Evolutionary conservation across 2,329 filamentous ascomycete genomes (phyloP).

Genomic region (Aspergillus tubingensis): DNA sequence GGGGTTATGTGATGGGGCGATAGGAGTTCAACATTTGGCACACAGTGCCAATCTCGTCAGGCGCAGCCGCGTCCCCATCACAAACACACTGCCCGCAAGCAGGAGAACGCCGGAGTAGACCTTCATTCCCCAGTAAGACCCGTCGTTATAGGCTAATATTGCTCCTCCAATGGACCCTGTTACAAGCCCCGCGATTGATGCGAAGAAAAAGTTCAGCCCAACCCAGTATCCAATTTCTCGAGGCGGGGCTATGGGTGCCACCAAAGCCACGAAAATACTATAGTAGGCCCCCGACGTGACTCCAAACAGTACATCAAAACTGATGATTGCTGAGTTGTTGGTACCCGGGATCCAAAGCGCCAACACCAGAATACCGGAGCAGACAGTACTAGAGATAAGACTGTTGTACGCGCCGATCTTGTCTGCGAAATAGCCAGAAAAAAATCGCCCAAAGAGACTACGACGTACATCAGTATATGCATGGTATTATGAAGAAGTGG

Average conservation of each 20-base stretch:
- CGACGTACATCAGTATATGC: background rate
- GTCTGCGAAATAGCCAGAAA: conserved; percentile 18
- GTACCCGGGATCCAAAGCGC: conserved; percentile 33
- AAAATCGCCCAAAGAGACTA: conserved; percentile 25
- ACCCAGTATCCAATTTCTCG: conserved; percentile 66
- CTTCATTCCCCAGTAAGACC: conserved; percentile 61
- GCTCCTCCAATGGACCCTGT: conserved; percentile 68
- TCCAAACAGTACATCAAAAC: conserved; percentile 65
- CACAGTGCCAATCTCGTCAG: background rate
- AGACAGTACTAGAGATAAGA: conserved; percentile 10
- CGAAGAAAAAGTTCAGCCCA: conserved; percentile 61
- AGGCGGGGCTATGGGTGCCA: conserved; percentile 66
- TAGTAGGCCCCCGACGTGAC: conserved; percentile 67
- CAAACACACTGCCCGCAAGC: conserved; percentile 35
- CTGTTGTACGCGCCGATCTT: conserved; percentile 23
- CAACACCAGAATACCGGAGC: conserved; percentile 19
- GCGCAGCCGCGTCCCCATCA: conserved; percentile 1
- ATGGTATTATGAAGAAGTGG: background rate
- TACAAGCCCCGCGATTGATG: conserved; percentile 64
- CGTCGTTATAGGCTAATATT: conserved; percentile 54
- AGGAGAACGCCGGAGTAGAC: conserved; percentile 64
- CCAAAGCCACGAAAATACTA: conserved; percentile 58
- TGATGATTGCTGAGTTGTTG: conserved; percentile 58
- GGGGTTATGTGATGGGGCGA: no score
- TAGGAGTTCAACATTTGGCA: background rate